Percentiles rank a stretch among this genome's conserved stretches.
Conservation (phyloP, 352 stramenopile species). For the Peronospora tabacina region DNA sequence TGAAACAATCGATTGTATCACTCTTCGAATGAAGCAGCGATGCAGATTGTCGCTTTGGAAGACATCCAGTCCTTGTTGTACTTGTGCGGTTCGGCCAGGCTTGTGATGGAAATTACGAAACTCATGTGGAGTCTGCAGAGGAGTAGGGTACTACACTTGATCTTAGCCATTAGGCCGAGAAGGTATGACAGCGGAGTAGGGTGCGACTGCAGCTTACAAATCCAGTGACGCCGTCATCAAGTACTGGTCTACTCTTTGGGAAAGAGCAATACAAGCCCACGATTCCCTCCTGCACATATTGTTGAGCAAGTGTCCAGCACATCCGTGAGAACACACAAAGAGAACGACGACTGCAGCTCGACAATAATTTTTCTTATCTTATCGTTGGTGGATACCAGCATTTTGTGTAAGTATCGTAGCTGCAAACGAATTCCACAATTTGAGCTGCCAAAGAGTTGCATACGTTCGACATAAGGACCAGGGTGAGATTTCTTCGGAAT, state of each 20-base stretch:
- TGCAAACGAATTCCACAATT: no score
- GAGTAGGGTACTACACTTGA: slow-evolving; percentile 8
- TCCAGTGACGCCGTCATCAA: slow-evolving; percentile 1
- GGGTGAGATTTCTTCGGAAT: no score
- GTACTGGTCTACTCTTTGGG: slow-evolving; percentile 8
- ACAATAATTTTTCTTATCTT: not conserved
- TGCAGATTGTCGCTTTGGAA: slow-evolving; percentile 18
- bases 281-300: slow-evolving; percentile 6
- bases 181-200: slow-evolving; percentile 6
- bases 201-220: not conserved
- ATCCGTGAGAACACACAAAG: not conserved
- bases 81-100: slow-evolving; percentile 11
- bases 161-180: no score
- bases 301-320: slow-evolving; percentile 7
- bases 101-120: slow-evolving; percentile 8
- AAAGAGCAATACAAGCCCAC: not conserved
- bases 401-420: not conserved
- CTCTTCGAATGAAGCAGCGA: slow-evolving; percentile 1
- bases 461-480: no score
- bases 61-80: slow-evolving; percentile 17
- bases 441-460: no score
- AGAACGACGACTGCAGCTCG: not conserved
- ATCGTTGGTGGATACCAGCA: not conserved
- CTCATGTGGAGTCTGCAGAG: slow-evolving; percentile 1
- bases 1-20: not conserved